Base-by-base conservation (phyloP, 2,329 filamentous ascomycete species). In the Leptographium flavum region DNA sequence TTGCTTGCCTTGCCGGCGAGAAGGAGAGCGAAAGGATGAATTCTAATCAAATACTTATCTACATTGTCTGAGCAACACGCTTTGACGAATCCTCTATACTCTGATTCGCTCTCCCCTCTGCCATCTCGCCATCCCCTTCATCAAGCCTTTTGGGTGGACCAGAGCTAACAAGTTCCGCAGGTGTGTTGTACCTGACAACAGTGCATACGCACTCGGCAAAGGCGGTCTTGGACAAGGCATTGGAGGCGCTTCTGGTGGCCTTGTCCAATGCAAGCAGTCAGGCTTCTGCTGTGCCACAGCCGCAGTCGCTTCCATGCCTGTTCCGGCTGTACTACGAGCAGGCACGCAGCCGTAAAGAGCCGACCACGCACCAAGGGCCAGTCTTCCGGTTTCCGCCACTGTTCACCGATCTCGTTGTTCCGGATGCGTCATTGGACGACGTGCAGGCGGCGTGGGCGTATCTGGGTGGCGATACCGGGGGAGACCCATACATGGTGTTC, bases 11-110 rank as follows among this genome's bases (percentile, higher is more conserved):
- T n/a, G n/a, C n/a, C n/a, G n/a, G n/a, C n/a, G n/a, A n/a, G n/a
- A n/a, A n/a, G n/a, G 6, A n/a, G 37, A 32, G 39, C 42, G 27
- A 28, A 42, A 71, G 87, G 90, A 95, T 96, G 88, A 94, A 72
- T 64, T 66, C 74, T 66, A 63, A 66, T 70, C 71, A 65, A 93
- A 92, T 86, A 88, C 88, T 96, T 96, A 96, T 95, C 90, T 95
- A 96, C 90, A 95, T 96, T 96, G 87, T 84, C 90, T 88, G 90
- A 94, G 83, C 67, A 13, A 43, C 48, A 68, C 63, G 67, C 68
- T 58, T 82, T 94, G 88, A 93, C 79, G 87, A 92, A 74, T 74
- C 71, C 62, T 46, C 28, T 50, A 43, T 38, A 47, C 37, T 46
- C 45, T 51, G 69, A 55, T 13, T n/a, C 25, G 19, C 23, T 39